phyloP scores from a whole-genome alignment of 1,284 basidiomycete genomes.

The Ganoderma lucidum region DNA sequence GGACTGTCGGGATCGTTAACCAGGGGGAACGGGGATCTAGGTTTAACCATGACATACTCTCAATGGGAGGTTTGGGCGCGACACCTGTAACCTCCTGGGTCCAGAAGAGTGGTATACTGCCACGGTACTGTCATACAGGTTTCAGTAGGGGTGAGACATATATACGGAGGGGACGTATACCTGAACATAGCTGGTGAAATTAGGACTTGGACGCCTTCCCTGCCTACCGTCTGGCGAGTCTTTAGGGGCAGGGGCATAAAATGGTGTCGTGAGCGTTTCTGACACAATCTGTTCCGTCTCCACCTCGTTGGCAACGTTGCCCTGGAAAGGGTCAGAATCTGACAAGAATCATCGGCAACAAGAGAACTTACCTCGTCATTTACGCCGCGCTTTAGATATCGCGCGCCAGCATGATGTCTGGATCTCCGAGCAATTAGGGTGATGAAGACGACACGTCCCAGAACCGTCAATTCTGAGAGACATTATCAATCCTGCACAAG shows the following conservation, averaged over 20 bases:
- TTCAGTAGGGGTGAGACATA: neutral
- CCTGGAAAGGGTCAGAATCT: conserved; percentile 54
- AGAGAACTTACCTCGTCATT: conserved; percentile 77
- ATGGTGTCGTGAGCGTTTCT: conserved; percentile 92
- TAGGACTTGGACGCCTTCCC: conserved; percentile 72
- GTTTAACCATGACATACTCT: conserved; percentile 67
- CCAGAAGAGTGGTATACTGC: conserved; percentile 97
- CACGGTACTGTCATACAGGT: conserved; percentile 72
- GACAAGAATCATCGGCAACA: neutral
- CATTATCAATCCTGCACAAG: neutral
- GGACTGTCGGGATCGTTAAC: conserved; percentile 62
- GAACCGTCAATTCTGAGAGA: conserved; percentile 83
- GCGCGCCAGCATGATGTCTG: conserved; percentile 94
- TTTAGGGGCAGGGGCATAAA: conserved; percentile 71
- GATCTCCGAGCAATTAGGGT: conserved; percentile 95
- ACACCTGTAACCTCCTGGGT: conserved; percentile 93
- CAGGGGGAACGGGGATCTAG: neutral
- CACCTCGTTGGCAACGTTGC: conserved; percentile 98
- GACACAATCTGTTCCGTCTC: conserved; percentile 99
- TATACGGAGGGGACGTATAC: conserved; percentile 45
- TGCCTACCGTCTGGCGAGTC: conserved; percentile 41
- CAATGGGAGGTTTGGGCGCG: conserved; percentile 93
- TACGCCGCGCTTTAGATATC: conserved; percentile 95
- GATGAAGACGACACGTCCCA: conserved; percentile 91
- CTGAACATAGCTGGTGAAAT: conserved; percentile 95